phyloP scores from a whole-genome alignment of 208 protist genomes.

The Balamuthia mandrillaris region DNA sequence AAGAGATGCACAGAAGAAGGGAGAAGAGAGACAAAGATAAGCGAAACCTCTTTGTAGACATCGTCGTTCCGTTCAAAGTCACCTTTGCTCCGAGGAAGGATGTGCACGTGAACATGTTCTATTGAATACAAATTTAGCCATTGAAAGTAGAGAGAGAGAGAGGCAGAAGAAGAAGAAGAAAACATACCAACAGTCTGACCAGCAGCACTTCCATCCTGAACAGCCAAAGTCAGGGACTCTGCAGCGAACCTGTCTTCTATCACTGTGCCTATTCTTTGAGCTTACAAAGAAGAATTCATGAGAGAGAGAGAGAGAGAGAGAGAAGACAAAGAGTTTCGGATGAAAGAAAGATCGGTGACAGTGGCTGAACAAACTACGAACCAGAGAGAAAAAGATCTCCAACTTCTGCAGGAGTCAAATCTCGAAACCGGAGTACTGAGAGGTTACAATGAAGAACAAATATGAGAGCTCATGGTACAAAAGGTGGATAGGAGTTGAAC shows the following conservation, averaged over 20 bases:
- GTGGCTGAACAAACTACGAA: not conserved
- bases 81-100: constrained; percentile 50
- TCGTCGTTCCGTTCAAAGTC: constrained; percentile 65
- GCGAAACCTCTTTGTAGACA: constrained; percentile 50
- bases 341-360: not conserved
- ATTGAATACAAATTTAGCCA: not conserved
- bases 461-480: too few species aligned
- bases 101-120: constrained; percentile 64
- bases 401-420: too few species aligned
- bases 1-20: not conserved
- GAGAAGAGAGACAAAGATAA: not conserved
- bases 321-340: not conserved
- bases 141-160: not conserved
- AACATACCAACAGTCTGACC: constrained; percentile 33
- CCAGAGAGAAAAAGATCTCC: too few species aligned
- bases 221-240: constrained; percentile 36
- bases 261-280: constrained; percentile 4
- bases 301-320: not conserved
- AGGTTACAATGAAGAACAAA: not conserved
- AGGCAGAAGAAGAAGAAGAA: not conserved
- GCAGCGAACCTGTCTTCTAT: constrained; percentile 19
- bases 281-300: not conserved
- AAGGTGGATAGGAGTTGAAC: too few species aligned
- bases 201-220: constrained; percentile 36
- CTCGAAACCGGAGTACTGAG: too few species aligned